phyloP scores from a whole-genome alignment of 1,139 yeast species.

The Yamadazyma atlantica region DNA sequence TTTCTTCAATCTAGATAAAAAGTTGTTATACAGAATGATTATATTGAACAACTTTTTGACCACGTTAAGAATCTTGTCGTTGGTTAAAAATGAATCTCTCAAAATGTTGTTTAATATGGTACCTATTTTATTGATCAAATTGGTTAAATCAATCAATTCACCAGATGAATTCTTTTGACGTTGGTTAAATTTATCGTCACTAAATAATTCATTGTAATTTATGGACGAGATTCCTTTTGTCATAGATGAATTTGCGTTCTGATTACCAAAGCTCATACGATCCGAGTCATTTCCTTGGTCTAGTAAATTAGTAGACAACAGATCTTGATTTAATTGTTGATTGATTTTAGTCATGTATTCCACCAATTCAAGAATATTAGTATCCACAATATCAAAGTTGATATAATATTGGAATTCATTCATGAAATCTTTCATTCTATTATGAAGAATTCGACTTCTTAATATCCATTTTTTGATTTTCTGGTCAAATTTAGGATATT shows the following conservation, averaged over 20 bases:
- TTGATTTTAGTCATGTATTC: conserved; percentile 21
- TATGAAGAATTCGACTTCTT: conserved; percentile 56
- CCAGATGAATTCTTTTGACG: not conserved
- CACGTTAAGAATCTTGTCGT: conserved; percentile 52
- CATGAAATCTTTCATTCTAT: conserved; percentile 61
- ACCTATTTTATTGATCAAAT: conserved; percentile 51
- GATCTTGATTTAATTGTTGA: conserved; percentile 15
- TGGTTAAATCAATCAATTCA: conserved; percentile 44
- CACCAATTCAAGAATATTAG: conserved; percentile 49
- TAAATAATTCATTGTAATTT: conserved; percentile 31
- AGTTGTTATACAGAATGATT: conserved; percentile 55
- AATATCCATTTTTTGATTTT: conserved; percentile 56
- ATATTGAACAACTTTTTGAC: conserved; percentile 46
- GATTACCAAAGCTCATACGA: conserved; percentile 1
- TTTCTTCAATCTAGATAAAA: conserved; percentile 54
- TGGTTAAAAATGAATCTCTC: conserved; percentile 68
- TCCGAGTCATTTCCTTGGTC: conserved; percentile 3
- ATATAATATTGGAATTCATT: conserved; percentile 57
- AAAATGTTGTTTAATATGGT: conserved; percentile 63
- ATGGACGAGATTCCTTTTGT: conserved; percentile 7
- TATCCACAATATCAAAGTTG: conserved; percentile 60
- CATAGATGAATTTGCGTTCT: conserved; percentile 4
- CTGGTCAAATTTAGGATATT: conserved; percentile 39
- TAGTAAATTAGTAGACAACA: conserved; percentile 10
- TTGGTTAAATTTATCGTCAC: conserved; percentile 20